These are phyloP conservation scores for Nicotiana paniculata DNA, from an alignment of 257 asterid species.

Conservation along the genomic window DNA sequence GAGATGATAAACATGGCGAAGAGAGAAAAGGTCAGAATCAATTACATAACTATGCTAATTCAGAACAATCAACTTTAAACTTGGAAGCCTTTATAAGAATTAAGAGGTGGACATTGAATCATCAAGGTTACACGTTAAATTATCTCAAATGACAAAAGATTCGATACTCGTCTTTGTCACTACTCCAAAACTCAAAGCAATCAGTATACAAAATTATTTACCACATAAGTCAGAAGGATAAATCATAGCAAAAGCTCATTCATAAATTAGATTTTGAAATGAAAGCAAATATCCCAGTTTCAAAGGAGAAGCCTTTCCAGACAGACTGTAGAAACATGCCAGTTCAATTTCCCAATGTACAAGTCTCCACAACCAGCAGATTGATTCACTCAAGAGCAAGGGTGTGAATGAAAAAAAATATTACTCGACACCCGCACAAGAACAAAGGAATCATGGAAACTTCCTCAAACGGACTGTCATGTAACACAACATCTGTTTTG, in stretches of 20 bases:
- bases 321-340: neutral
- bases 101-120: neutral
- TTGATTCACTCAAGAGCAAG: neutral
- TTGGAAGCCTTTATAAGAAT: neutral
- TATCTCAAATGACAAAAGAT: neutral
- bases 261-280: neutral
- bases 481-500: neutral
- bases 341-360: constrained; percentile 1
- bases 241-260: neutral
- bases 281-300: neutral
- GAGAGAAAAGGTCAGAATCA: neutral
- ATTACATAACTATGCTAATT: neutral
- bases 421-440: neutral
- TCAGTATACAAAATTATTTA: neutral
- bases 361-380: neutral
- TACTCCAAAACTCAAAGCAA: no score
- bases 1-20: neutral
- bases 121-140: neutral
- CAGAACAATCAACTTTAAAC: neutral
- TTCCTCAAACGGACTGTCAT: neutral
- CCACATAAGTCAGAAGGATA: neutral
- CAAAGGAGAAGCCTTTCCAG: neutral
- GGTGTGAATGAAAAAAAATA: neutral
- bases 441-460: neutral
- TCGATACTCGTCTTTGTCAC: neutral